These are phyloP conservation scores for Hericium erinaceus DNA, from an alignment of 768 basidiomycete species.

Conservation along the genomic window DNA sequence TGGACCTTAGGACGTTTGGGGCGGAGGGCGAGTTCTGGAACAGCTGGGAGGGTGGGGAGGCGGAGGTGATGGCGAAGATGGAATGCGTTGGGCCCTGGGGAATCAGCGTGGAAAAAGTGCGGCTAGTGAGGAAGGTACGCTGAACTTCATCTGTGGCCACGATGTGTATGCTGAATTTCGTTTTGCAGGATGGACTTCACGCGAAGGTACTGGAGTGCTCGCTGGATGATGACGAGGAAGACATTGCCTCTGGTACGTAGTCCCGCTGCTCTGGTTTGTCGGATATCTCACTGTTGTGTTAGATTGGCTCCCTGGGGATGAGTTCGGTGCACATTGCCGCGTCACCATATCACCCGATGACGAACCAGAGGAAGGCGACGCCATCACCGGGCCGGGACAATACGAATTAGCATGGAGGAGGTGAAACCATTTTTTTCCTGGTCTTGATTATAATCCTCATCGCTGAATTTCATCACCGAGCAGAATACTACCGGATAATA, in stretches of 20 bases:
- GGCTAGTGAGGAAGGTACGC: conserved; percentile 41
- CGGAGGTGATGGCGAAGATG: conserved; percentile 41
- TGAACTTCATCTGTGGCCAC: not conserved
- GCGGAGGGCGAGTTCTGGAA: conserved; percentile 43
- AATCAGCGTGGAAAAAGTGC: conserved; percentile 41
- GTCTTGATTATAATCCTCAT: conserved; percentile 1
- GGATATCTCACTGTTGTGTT: conserved; percentile 1
- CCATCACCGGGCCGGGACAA: conserved; percentile 42
- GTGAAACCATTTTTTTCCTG: conserved; percentile 23
- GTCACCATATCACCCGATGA: conserved; percentile 37
- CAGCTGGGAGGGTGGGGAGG: conserved; percentile 43
- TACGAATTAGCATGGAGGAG: conserved; percentile 61
- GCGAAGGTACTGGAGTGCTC: conserved; percentile 47
- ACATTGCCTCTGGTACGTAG: conserved; percentile 33
- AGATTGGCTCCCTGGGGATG: conserved; percentile 63
- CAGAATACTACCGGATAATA: conserved; percentile 40
- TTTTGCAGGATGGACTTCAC: conserved; percentile 30
- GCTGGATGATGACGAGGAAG: conserved; percentile 33
- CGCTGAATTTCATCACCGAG: not conserved
- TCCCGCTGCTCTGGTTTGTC: not conserved
- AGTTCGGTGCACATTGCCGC: conserved; percentile 47
- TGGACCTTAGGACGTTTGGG: conserved; percentile 41
- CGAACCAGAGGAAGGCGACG: conserved; percentile 24
- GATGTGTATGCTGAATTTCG: not conserved
- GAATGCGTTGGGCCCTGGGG: conserved; percentile 47